These are phyloP conservation scores for grape (Vitis vinifera) DNA, from an alignment of 164 flowering plant genomes.

Conservation along the genomic window ASM3070453v1 NC_081811.1:19822001-19822500, in stretches of 20 bases:
- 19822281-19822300: conserved; percentile 95
- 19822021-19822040: too few relatives aligned
- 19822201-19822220: too few relatives aligned
- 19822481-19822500: conserved; percentile 84
- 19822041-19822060: too few relatives aligned
- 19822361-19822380: conserved; percentile 59
- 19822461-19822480: conserved; percentile 53
- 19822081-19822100: too few relatives aligned
- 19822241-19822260: background rate
- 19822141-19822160: background rate
- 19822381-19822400: conserved; percentile 65
- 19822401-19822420: conserved; percentile 58
- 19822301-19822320: conserved; percentile 85
- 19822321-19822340: conserved; percentile 78
- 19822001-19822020: too few relatives aligned
- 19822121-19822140: conserved; percentile 1
- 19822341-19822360: conserved; percentile 69
- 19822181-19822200: too few relatives aligned
- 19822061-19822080: too few relatives aligned
- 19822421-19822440: conserved; percentile 68
- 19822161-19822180: too few relatives aligned
- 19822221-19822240: background rate
- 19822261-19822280: conserved; percentile 95
- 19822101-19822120: too few relatives aligned
- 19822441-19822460: conserved; percentile 61